Base-by-base conservation (phyloP, 192 early-diverging fungal species). In the Coemansia sp. region DNA sequence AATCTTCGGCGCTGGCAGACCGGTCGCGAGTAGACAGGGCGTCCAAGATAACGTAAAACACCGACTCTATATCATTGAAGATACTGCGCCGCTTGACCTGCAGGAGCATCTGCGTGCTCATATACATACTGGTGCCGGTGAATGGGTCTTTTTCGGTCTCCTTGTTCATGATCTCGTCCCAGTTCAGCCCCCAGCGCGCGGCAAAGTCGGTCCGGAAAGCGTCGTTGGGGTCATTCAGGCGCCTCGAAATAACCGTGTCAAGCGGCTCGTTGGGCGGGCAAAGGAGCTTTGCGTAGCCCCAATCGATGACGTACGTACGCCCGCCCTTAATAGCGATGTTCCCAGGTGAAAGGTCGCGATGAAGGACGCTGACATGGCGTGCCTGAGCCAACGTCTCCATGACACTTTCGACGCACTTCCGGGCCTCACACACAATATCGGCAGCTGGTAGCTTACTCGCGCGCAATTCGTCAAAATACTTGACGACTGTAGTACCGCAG, bases 261-360 rank as follows among this genome's bases (percentile, higher is more conserved):
- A 55, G 53, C 8, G 27, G 53, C 24, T 55, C 53, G 13, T 55
- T 31, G 4, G 53, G 53, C 53, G 53, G 53, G 10, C 29, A 9
- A n/a, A 31, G 22, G 53, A 46, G 2, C 18, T 63, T 64, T 5
- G 64, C 70, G 41, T 61, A 71, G 1, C 69, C 74, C 65, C 74
- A 76, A 40, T 71, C 69, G 9, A 76, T 71, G 0, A 76, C 31
- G 1, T 34, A 36, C 1, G 57, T 60, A 8, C 52, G 46, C 2
- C 49, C 41, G 18, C 64, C 11, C n/a, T 43, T 22, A 3, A 76
- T 31, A 0, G 74, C 11, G 4, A 76, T 71, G 47, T 76, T 71
- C 12, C 69, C 74, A 16, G 24, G 1, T 3, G 74, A 76, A 1
- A 76, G 63, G 34, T 68, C 66, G 7, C 66, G 13, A 24, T 69